Conservation (phyloP, 768 basidiomycete species). For the Peribolospora baueri region DNA sequence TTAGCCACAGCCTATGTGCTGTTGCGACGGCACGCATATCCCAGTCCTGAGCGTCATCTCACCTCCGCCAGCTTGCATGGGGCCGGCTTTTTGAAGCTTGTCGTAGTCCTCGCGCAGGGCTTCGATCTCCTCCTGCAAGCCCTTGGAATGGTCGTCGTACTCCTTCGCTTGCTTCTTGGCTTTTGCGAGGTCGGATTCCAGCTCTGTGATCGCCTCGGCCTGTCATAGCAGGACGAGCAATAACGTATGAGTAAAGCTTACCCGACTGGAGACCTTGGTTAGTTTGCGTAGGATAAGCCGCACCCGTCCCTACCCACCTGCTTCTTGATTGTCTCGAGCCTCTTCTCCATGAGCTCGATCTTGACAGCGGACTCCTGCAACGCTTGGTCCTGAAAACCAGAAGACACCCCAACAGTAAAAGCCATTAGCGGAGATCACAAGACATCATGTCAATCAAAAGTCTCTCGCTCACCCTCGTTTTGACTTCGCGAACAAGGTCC, state of each 20-base stretch:
- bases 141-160: conserved; percentile 28
- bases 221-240: conserved; percentile 5
- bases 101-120: conserved; percentile 76
- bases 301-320: conserved; percentile 23
- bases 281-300: not conserved
- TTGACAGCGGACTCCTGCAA: conserved; percentile 75
- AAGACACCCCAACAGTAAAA: not conserved
- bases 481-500: conserved; percentile 57
- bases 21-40: too few relatives aligned
- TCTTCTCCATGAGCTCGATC: conserved; percentile 81
- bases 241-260: not conserved
- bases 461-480: conserved; percentile 24
- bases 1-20: too few relatives aligned
- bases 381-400: conserved; percentile 43
- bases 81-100: conserved; percentile 1
- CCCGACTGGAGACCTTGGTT: not conserved
- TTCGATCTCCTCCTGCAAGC: conserved; percentile 49
- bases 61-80: too few relatives aligned
- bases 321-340: conserved; percentile 73
- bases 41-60: too few relatives aligned
- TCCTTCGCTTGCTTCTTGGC: conserved; percentile 66
- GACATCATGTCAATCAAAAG: not conserved
- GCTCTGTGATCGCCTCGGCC: conserved; percentile 52
- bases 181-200: conserved; percentile 57
- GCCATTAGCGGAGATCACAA: not conserved